Conservation (phyloP, 163 green algal genomes). For the Chlamydomonas reinhardtii region DNA sequence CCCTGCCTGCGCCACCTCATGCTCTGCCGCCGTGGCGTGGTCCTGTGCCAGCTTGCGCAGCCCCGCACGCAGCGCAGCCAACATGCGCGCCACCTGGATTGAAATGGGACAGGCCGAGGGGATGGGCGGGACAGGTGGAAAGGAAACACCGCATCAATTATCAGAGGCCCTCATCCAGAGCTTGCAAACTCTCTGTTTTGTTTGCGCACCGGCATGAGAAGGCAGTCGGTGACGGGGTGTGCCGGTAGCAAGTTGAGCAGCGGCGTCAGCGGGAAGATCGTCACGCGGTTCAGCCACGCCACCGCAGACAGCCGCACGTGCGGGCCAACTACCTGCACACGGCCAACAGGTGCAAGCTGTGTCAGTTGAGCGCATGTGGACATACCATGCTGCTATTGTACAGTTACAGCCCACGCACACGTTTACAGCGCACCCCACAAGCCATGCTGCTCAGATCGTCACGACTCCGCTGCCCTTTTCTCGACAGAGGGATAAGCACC, state of each 20-base stretch:
- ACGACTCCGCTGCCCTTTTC: too few species aligned
- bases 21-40: too few species aligned
- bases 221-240: not conserved
- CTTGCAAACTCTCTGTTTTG: too few species aligned
- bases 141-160: too few species aligned
- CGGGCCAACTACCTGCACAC: not conserved
- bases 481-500: too few species aligned
- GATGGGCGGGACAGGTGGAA: too few species aligned
- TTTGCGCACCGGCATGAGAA: not conserved
- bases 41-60: not conserved
- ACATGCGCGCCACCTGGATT: not conserved
- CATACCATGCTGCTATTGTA: not conserved
- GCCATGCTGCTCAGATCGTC: too few species aligned
- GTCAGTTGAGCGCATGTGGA: not conserved
- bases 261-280: constrained; percentile 7
- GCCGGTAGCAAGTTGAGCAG: constrained; percentile 19
- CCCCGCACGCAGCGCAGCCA: not conserved
- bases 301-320: not conserved
- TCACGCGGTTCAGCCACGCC: constrained; percentile 1
- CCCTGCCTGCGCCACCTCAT: too few species aligned
- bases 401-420: not conserved
- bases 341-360: not conserved
- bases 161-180: too few species aligned
- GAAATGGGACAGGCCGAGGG: not conserved
- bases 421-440: not conserved